Base-by-base conservation (phyloP, 176 grass and related monocot species). In the Elaeis guineensis region DNA sequence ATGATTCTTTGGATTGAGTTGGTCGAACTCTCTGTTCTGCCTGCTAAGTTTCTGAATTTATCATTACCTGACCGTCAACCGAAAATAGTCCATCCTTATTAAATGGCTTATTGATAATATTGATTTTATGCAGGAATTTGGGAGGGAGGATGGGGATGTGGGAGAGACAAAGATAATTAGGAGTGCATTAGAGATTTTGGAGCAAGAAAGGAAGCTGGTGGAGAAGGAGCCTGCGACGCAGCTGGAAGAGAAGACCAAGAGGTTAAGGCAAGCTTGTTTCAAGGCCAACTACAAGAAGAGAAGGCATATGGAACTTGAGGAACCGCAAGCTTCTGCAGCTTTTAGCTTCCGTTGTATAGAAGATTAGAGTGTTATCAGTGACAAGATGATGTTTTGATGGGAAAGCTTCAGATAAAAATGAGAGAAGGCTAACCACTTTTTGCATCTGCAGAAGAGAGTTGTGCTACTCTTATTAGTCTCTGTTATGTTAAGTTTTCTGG, bases 221-320 rank as follows among this genome's bases (percentile, higher is more conserved):
- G 82, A 90, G 72, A 49, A 85, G 72, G 76, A 69, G 53, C 87
- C 82, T 11, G 64, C 57, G 19, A 77, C 76, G 28, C 60, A 85
- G 50, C 66, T 90, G 15, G 76, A 81, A 17, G 82, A 82, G 57
- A 85, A 78, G 69, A 85, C 87, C 0, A 90, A 82, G 82, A 90
- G 70, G 71, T 72, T 90, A 25, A 59, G 82, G 55, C 82, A 90
- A 68, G 82, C 82, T 17, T 90, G 78, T 72, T 90, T 85, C 78
- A 90, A 90, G 69, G 78, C 72, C 19, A 82, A 63, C 21, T 90
- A 82, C 87, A 90, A 82, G 63, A 90, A 64, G 72, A 85, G 75
- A 49, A 66, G 82, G 3, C 74, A 78, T 51, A 54, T 81, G 70
- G 65, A 55, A 48, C 35, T 70, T 5, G 58, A 61, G 16, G 58